Evolutionary conservation across 768 basidiomycete genomes (phyloP).

Genomic region (Phanerochaete sordida): DNA sequence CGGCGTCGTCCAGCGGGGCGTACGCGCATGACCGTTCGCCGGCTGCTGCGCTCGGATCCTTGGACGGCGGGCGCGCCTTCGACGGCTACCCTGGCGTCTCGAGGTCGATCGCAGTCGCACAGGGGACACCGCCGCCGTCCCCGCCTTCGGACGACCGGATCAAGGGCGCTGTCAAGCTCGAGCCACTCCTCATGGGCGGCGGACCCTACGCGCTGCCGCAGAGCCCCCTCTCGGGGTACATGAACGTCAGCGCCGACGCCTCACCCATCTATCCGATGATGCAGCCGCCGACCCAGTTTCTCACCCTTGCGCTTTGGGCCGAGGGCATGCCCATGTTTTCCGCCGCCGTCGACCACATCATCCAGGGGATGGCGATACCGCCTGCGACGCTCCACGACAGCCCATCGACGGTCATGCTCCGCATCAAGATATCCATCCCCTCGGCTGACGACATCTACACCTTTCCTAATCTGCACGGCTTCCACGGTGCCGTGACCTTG

Average conservation of each 20-base stretch:
- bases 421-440: conserved; percentile 56
- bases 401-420: conserved; percentile 44
- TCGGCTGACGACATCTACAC: conserved; percentile 49
- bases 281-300: conserved; percentile 32
- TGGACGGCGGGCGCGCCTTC: neutral
- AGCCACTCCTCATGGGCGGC: conserved; percentile 24
- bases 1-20: neutral
- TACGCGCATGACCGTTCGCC: neutral
- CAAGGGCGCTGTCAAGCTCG: conserved; percentile 20
- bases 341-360: conserved; percentile 55
- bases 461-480: conserved; percentile 59
- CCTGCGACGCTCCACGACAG: conserved; percentile 30
- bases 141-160: conserved; percentile 8
- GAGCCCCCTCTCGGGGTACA: conserved; percentile 6
- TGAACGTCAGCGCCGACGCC: conserved; percentile 14
- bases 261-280: conserved; percentile 16
- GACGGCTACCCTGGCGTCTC: conserved; percentile 5
- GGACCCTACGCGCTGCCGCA: conserved; percentile 23
- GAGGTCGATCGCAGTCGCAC: conserved; percentile 8
- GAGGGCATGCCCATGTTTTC: conserved; percentile 66
- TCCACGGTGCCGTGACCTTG: conserved; percentile 55
- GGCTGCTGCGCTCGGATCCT: neutral
- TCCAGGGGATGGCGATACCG: conserved; percentile 26
- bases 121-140: conserved; percentile 11
- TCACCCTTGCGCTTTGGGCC: conserved; percentile 51